A percentile compares a stretch with the other conserved stretches of the same genome.
Evolutionary conservation across 495 filamentous ascomycete species (phyloP).

Genomic region (Talaromyces stipitatus): DNA sequence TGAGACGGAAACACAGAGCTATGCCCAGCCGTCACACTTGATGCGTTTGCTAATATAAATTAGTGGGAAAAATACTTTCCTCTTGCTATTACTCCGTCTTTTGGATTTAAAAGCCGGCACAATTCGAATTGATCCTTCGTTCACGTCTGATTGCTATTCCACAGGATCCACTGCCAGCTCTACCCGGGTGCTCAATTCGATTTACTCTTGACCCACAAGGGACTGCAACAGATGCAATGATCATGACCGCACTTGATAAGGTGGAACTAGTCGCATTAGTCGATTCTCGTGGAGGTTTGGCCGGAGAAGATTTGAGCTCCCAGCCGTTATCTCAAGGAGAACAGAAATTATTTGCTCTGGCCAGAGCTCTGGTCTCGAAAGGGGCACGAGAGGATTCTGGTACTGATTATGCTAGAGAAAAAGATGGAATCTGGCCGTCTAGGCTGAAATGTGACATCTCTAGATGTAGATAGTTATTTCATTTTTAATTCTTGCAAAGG

Average conservation of each 20-base stretch:
- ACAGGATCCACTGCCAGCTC: not conserved
- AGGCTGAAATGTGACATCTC: too few species aligned
- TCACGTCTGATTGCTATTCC: not conserved
- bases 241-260: not conserved
- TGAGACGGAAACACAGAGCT: too few species aligned
- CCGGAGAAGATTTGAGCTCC: not conserved
- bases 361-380: not conserved
- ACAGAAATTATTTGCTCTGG: not conserved
- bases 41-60: too few species aligned
- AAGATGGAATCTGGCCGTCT: too few species aligned
- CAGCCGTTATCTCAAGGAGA: not conserved
- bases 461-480: too few species aligned
- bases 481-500: too few species aligned
- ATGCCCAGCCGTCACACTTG: too few species aligned
- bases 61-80: not conserved
- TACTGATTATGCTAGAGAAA: not conserved
- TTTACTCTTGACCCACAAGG: not conserved
- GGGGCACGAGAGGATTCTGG: not conserved
- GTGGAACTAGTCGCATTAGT: not conserved
- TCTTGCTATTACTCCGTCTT: not conserved
- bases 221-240: not conserved
- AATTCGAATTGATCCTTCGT: not conserved
- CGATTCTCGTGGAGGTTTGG: not conserved
- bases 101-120: not conserved
- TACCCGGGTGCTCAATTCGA: not conserved